Percentiles rank a stretch among this genome's conserved stretches.
phyloP scores from a whole-genome alignment of 169 alveolate genomes.

The Plasmodium berghei region DNA sequence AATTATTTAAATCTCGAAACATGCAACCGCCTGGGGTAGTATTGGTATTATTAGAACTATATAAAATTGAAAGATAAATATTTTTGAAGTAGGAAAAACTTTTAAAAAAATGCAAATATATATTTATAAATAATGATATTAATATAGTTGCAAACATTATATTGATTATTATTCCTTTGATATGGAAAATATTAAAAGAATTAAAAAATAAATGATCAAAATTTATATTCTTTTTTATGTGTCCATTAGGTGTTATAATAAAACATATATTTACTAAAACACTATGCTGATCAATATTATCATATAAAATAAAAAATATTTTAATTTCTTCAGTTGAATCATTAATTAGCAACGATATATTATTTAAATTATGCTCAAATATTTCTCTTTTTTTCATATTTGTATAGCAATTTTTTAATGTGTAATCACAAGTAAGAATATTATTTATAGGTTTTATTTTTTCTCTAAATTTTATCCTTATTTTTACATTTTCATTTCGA shows the following conservation, averaged over 20 bases:
- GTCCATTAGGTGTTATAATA: constrained; percentile 45
- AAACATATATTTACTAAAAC: constrained; percentile 46
- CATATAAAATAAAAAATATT: constrained; percentile 64
- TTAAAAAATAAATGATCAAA: constrained; percentile 72
- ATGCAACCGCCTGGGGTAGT: background rate
- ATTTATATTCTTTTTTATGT: constrained; percentile 50
- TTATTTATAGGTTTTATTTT: constrained; percentile 14
- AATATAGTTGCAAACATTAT: constrained; percentile 17
- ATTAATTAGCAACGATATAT: constrained; percentile 27
- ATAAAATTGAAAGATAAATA: constrained; percentile 7
- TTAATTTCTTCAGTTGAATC: constrained; percentile 33
- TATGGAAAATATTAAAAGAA: constrained; percentile 36
- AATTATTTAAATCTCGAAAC: background rate
- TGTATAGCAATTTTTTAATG: constrained; percentile 19
- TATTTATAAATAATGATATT: constrained; percentile 13
- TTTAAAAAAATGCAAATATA: constrained; percentile 26
- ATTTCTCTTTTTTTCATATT: background rate
- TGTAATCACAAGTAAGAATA: constrained; percentile 24
- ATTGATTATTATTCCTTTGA: constrained; percentile 55
- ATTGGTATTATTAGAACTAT: background rate
- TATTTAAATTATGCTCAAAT: constrained; percentile 12
- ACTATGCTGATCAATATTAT: constrained; percentile 29
- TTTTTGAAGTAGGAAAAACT: constrained; percentile 38
- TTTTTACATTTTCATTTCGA: constrained; percentile 5
- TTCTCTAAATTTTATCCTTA: constrained; percentile 35